Evolutionary conservation across 169 alveolate genomes (phyloP), one percentile per base, ranked within the genome.

Genomic region (Pseudocohnilembus persalinus): DNA sequence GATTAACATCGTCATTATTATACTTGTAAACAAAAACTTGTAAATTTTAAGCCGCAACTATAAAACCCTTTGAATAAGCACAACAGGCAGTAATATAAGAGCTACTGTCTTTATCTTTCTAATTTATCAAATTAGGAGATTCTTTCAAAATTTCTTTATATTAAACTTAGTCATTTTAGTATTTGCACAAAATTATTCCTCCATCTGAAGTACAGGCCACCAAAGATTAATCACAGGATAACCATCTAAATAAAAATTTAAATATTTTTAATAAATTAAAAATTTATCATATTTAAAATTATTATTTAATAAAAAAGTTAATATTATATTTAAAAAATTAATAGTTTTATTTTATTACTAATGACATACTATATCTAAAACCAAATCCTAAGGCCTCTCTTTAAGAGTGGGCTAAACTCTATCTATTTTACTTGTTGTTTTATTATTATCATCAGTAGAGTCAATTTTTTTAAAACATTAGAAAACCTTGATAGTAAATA

Each of bases 11-110:
- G 0, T 64, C 74, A 28, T 64, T 64, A 32, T 68, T 79, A 64
- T 28, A 93, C 32, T 91, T 83, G 80, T 92, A 92, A 76, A 95
- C 92, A 27, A 90, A 81, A 63, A 96, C 82, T 63, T 29, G 25
- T 0, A 73, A 16, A 15, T 63, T 75, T n/a, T n/a, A 34, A 63
- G 84, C 29, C 6, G 76, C 84, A 15, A 79, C 76, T 34, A 49
- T 29, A 31, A 79, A 79, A 4, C 84, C 84, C 63, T 79, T 79
- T 4, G 84, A 79, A 79, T 29, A 79, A 49, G 33, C 33, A 49
- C 29, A 64, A 27, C 63, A 35, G 30, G 63, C 11, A n/a, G 64
- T 25, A 16, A 79, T 79, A 28, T 77, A 28, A 20, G 63, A 49
- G 31, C 33, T 34, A 6, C 63, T 25, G 29, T 79, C 30, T 49